A percentile compares a stretch with the other conserved stretches of the same genome.
Evolutionary conservation across 179 eudicot species (phyloP).

Genomic region (Vitellaria paradoxa): DNA sequence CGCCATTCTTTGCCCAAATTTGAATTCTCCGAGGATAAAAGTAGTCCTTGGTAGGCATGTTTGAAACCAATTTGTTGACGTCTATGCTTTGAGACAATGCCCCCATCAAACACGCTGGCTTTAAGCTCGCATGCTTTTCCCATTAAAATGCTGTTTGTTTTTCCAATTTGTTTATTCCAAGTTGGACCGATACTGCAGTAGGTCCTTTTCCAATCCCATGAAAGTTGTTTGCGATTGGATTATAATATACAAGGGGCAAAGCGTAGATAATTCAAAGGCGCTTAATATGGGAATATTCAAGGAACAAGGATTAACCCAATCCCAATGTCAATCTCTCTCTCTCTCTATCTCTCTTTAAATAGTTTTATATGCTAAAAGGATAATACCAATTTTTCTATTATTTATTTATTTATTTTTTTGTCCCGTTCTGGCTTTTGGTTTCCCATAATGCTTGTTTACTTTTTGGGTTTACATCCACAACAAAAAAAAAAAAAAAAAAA

Average conservation of each 20-base stretch:
- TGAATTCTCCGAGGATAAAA: background rate
- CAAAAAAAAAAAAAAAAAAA: too few relatives aligned
- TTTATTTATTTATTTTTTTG: too few relatives aligned
- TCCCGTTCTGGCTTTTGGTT: background rate
- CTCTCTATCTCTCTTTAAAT: background rate
- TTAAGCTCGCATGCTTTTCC: background rate
- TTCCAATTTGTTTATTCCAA: background rate
- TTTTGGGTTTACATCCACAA: background rate
- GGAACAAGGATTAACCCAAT: background rate
- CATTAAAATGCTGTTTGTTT: background rate
- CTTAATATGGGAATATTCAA: background rate
- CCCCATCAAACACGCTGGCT: conserved; percentile 11
- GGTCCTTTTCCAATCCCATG: background rate
- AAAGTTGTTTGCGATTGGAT: background rate
- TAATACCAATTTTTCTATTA: background rate
- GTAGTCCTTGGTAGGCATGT: background rate
- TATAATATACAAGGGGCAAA: background rate
- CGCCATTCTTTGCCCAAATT: background rate
- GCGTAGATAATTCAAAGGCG: background rate
- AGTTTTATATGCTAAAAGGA: background rate
- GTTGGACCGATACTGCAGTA: background rate
- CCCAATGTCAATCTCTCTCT: background rate
- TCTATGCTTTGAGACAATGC: background rate
- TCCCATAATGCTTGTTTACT: background rate
- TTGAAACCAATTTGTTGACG: background rate